Percentiles rank a stretch among this genome's conserved stretches.
Evolutionary conservation across 1,284 basidiomycete species (phyloP).

Genomic region (Marasmius fiardii): DNA sequence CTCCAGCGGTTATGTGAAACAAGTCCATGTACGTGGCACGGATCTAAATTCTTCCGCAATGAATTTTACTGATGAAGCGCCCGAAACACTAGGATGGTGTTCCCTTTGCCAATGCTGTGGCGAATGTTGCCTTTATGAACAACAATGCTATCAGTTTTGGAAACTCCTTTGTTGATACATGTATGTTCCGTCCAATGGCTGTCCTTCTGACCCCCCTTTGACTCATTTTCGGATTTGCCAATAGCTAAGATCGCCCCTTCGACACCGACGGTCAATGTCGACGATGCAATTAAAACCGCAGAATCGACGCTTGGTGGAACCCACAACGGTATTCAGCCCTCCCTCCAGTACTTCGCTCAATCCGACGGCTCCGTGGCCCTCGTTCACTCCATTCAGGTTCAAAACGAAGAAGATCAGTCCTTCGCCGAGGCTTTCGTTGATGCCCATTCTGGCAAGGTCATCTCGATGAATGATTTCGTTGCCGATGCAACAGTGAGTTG

Average conservation of each 20-base stretch:
- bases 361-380: slow-evolving; percentile 46
- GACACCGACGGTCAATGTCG: slow-evolving; percentile 25
- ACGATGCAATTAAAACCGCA: slow-evolving; percentile 25
- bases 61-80: neutral
- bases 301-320: slow-evolving; percentile 28
- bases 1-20: slow-evolving; percentile 37
- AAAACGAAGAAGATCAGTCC: slow-evolving; percentile 44
- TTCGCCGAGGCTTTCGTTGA: slow-evolving; percentile 67
- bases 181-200: slow-evolving; percentile 22
- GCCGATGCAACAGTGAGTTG: slow-evolving; percentile 39
- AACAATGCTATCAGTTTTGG: slow-evolving; percentile 44
- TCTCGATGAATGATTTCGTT: slow-evolving; percentile 56
- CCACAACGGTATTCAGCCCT: slow-evolving; percentile 28
- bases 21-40: slow-evolving; percentile 33
- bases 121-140: slow-evolving; percentile 40
- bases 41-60: neutral
- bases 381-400: slow-evolving; percentile 49
- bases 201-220: slow-evolving; percentile 11
- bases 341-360: slow-evolving; percentile 35
- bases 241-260: slow-evolving; percentile 29
- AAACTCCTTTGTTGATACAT: slow-evolving; percentile 45
- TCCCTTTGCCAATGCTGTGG: slow-evolving; percentile 46
- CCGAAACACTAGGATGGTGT: slow-evolving; percentile 36
- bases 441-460: slow-evolving; percentile 50
- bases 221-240: neutral